Evolutionary conservation across 192 early-diverging fungal species (phyloP), one percentile per base, ranked within the genome.

Genomic region (Umbelopsis isabellina): DNA sequence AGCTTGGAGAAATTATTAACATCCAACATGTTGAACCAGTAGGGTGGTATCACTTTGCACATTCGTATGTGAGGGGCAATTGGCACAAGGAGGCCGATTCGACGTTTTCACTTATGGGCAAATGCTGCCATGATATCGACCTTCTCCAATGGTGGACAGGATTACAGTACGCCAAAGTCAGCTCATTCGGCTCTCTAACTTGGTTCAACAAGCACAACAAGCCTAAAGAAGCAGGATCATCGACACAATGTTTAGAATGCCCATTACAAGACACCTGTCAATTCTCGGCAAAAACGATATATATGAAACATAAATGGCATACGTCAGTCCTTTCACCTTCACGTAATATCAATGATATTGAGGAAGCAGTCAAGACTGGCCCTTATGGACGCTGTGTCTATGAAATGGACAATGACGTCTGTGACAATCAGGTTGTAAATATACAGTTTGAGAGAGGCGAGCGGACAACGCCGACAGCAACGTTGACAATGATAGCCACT

Each of bases 301-400:
- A 55, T 25, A 7, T 55, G 6, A 55, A 55, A 22, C 21, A 55
- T 13, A 55, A 25, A 27, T 55, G 52, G 52, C 52, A 55, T 55
- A 55, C 52, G 13, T 55, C 52, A 3, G 52, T 55, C 1, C 52
- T 55, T 15, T 21, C 52, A 12, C 52, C 23, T 2, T 55, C 52
- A 13, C 22, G 52, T 25, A 45, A 27, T 27, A 27, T 66, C 23
- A 1, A 8, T 6, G 52, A 55, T 25, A 55, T 87, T 21, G 49
- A 41, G 35, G 64, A 85, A 0, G 83, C 83, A n/a, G 67, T 89
- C 5, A 47, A 50, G 48, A 82, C 20, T 22, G 87, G 83, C 1
- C 82, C 83, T 0, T 92, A 92, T 70, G 90, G 89, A 18, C 72
- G 73, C 5, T 91, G 90, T 64, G 90, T 91, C 9, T 91, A 90